Percentiles rank a stretch among this genome's conserved stretches.
Conservation (phyloP, 2,329 filamentous ascomycete species). For the Colletotrichum tropicicola region DNA sequence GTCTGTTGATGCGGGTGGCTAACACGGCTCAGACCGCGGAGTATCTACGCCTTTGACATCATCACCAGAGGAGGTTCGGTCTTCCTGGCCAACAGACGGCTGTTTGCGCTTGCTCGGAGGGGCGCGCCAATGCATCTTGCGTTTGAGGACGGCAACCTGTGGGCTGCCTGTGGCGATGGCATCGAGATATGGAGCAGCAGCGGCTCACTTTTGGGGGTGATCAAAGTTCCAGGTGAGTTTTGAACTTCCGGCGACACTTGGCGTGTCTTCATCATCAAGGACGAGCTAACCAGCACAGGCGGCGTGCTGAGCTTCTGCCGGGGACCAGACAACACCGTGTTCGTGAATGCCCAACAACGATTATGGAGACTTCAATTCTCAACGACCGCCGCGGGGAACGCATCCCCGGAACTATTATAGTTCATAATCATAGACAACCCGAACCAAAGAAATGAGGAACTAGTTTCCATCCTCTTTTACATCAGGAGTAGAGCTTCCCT, state of each 20-base stretch:
- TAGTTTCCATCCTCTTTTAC: too few species aligned
- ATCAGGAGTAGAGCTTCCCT: not conserved
- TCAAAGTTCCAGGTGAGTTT: constrained; percentile 45
- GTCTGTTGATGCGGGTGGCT: too few species aligned
- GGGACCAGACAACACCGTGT: constrained; percentile 49
- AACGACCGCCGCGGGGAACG: not conserved
- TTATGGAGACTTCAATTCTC: constrained; percentile 52
- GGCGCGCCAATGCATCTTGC: constrained; percentile 54
- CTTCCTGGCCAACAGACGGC: constrained; percentile 56
- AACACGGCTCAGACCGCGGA: constrained; percentile 37
- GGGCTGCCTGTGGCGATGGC: constrained; percentile 56
- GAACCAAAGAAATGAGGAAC: too few species aligned
- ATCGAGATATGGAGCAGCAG: constrained; percentile 58
- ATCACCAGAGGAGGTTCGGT: constrained; percentile 42
- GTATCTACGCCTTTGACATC: constrained; percentile 60
- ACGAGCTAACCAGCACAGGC: constrained; percentile 31
- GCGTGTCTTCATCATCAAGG: not conserved
- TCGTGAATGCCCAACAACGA: constrained; percentile 55
- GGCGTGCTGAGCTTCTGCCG: constrained; percentile 56
- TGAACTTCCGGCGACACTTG: not conserved
- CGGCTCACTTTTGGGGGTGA: constrained; percentile 53
- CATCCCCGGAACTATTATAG: not conserved
- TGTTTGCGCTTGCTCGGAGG: constrained; percentile 59
- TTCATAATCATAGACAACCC: not conserved
- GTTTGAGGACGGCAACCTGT: constrained; percentile 57